These are phyloP conservation scores for Hymenoscyphus occultus DNA, from an alignment of 2,329 filamentous ascomycete genomes.

Conservation along the genomic window DNA sequence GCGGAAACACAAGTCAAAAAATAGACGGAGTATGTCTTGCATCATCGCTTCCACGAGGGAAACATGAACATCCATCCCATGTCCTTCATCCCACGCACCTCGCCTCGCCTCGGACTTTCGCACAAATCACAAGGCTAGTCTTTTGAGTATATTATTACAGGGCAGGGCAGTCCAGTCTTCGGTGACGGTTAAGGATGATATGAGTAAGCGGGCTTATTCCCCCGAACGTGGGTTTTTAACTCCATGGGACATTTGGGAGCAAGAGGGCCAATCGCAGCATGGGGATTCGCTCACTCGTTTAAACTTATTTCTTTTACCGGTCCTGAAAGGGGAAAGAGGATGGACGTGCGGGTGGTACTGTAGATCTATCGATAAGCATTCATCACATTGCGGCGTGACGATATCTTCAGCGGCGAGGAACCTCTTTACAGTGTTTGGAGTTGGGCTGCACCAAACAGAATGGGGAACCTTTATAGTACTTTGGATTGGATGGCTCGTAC, in stretches of 20 bases:
- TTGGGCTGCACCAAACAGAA: no score
- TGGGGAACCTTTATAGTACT: no score
- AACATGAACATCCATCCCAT: not conserved
- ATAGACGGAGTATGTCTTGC: not conserved
- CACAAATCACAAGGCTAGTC: not conserved
- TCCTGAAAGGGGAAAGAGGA: not conserved
- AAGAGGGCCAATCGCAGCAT: not conserved
- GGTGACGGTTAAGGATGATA: not conserved
- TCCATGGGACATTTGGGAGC: not conserved
- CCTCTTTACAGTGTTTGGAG: not conserved
- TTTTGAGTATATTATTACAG: no score
- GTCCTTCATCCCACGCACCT: not conserved
- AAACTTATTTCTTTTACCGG: not conserved
- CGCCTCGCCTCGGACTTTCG: not conserved
- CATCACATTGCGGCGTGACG: not conserved
- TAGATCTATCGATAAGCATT: conserved; percentile 4
- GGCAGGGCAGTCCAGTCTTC: not conserved
- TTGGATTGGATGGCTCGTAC: no score
- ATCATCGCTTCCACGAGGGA: not conserved
- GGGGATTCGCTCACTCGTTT: not conserved
- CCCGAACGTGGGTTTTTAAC: not conserved
- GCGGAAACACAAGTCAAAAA: no score
- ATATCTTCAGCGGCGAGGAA: not conserved
- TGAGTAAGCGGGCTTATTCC: not conserved
- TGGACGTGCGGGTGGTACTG: not conserved